Conservation (phyloP, 352 stramenopile genomes). For the Peronospora destructor region DNA sequence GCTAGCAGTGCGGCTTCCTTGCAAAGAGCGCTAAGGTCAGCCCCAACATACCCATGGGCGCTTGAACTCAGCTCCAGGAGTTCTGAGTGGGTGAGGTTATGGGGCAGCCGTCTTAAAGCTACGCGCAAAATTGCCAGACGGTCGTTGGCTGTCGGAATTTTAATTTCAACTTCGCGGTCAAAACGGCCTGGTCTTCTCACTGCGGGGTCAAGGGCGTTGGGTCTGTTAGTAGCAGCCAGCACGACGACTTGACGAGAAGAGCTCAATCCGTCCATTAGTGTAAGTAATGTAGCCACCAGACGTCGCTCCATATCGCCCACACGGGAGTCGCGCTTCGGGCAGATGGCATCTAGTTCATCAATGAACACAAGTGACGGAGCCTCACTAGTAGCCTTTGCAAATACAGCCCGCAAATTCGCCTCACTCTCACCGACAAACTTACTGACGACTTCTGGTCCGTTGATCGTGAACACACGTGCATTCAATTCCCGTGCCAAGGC, state of each 20-base stretch:
- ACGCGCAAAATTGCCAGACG: conserved; percentile 92
- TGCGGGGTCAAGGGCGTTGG: conserved; percentile 89
- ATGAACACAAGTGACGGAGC: conserved; percentile 71
- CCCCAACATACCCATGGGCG: conserved; percentile 94
- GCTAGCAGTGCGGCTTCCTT: conserved; percentile 73
- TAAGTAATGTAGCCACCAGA: conserved; percentile 85
- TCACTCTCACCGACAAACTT: conserved; percentile 92
- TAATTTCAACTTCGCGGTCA: conserved; percentile 95
- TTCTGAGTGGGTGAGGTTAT: conserved; percentile 70
- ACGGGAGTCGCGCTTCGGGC: conserved; percentile 71
- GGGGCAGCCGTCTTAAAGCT: conserved; percentile 82
- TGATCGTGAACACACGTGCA: conserved; percentile 93
- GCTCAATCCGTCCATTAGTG: conserved; percentile 84
- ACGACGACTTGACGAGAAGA: conserved; percentile 59
- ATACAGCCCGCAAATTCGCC: conserved; percentile 68
- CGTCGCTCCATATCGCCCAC: conserved; percentile 78
- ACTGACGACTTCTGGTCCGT: conserved; percentile 93
- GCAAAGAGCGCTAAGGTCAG: conserved; percentile 65
- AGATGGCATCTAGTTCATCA: conserved; percentile 90
- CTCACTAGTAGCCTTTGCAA: conserved; percentile 38
- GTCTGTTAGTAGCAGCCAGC: conserved; percentile 76
- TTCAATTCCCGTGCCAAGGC: conserved; percentile 89
- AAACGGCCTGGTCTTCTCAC: conserved; percentile 93
- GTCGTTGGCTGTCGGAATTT: conserved; percentile 89
- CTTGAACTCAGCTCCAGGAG: conserved; percentile 88